Conservation (phyloP, 2,329 filamentous ascomycete species). For the Reticulascus tulasneorum region DNA sequence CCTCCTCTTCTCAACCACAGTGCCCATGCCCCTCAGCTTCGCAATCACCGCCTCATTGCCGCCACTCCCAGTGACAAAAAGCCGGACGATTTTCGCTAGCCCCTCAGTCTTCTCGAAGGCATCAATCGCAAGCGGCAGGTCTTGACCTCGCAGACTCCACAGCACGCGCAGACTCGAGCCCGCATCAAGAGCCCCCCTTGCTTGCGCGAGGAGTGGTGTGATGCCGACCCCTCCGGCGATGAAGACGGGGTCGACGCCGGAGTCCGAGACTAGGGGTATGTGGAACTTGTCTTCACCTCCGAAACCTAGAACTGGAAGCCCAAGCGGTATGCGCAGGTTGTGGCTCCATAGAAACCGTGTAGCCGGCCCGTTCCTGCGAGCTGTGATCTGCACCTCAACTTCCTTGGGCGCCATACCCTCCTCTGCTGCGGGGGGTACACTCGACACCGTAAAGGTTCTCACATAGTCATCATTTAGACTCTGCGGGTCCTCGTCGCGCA, state of each 20-base stretch:
- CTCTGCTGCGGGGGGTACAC: conserved; percentile 37
- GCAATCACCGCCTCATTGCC: conserved; percentile 28
- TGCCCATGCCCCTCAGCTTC: conserved; percentile 30
- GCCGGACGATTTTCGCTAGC: conserved; percentile 46
- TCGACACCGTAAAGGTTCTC: conserved; percentile 78
- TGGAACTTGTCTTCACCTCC: conserved; percentile 55
- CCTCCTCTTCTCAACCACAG: conserved; percentile 30
- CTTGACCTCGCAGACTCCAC: conserved; percentile 63
- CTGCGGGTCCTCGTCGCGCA: conserved; percentile 75
- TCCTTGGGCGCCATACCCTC: conserved; percentile 15
- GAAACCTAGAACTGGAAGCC: conserved; percentile 68
- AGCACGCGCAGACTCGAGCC: conserved; percentile 49
- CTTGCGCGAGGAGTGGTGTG: conserved; percentile 72
- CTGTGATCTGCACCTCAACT: conserved; percentile 66
- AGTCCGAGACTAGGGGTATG: conserved; percentile 20
- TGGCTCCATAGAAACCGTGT: conserved; percentile 62
- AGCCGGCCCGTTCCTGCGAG: conserved; percentile 63
- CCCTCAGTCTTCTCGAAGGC: conserved; percentile 48
- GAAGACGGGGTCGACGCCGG: conserved; percentile 45
- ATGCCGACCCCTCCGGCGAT: conserved; percentile 79
- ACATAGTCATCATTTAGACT: conserved; percentile 82
- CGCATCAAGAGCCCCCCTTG: conserved; percentile 39
- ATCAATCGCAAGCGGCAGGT: conserved; percentile 60
- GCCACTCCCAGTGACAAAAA: conserved; percentile 61
- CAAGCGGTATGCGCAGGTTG: conserved; percentile 49